Base-by-base conservation (phyloP, 2,329 filamentous ascomycete species). In the Paracoccidioides brasiliensis region DNA sequence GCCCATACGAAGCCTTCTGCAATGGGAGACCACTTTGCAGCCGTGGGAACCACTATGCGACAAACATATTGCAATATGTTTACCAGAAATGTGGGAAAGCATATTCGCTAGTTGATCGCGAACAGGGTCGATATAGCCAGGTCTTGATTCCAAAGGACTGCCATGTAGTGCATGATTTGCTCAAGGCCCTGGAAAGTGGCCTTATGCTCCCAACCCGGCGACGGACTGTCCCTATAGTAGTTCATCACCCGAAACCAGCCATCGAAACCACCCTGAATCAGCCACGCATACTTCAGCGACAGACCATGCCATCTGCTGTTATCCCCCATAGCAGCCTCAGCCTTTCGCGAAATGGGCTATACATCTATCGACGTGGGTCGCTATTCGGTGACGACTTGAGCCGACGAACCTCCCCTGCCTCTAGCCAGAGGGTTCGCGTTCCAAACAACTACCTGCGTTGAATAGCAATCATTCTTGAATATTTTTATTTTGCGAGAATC, bases 121-220 rank as follows among this genome's bases (percentile, higher is more conserved):
- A 72, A 43, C 62, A 59, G 48, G 66, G 69, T 57, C 64, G 69
- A 32, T 61, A 64, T 1, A 70, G 69, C 3, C 65, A 74, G 28
- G 66, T 77, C 56, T 70, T 72, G 58, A 69, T 77, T 35, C 74
- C 74, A 5, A 60, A 63, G 6, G 63, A 67, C 43, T 71, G 63
- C 57, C 58, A 59, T 5, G 65, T 66, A 5, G 66, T 72, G 45
- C 66, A 66, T 14, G 64, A 63, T 15, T 64, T 77, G 14, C 64
- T 76, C 8, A 66, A 68, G 6, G 74, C 74, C 2, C 63, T 76
- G 30, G 72, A 74, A 54, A 64, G 68, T 10, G 74, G 74, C 5
- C 60, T 76, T 28, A 44, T 56, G 15, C 51, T 52, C 15, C 53
- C 50, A 51, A 56, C 43, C 9, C 54, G 30, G 51, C 55, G 33